Percentiles rank a stretch among this genome's conserved stretches.
Conservation (phyloP, 352 stramenopile species). For the Achlya hypogyna region DNA sequence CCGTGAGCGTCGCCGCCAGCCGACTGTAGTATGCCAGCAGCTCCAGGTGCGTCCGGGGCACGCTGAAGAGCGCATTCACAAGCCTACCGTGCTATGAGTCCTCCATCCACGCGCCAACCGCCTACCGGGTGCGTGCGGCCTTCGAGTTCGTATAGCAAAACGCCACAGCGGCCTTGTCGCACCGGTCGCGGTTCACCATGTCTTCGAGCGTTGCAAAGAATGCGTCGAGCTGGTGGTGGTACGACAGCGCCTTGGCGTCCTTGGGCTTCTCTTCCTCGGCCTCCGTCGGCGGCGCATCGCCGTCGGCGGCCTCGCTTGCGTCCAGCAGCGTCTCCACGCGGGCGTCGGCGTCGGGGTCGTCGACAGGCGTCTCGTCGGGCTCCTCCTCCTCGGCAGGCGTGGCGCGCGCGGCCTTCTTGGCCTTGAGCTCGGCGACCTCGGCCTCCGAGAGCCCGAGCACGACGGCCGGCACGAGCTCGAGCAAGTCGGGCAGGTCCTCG, state of each 20-base stretch:
- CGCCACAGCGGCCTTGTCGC: slow-evolving; percentile 92
- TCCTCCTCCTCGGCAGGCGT: slow-evolving; percentile 24
- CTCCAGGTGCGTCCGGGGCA: slow-evolving; percentile 90
- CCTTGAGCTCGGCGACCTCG: slow-evolving; percentile 77
- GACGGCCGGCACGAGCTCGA: slow-evolving; percentile 90
- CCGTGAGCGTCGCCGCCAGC: slow-evolving; percentile 88
- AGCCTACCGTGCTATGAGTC: slow-evolving; percentile 32
- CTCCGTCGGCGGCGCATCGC: background rate
- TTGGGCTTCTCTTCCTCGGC: background rate
- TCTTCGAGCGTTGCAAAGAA: slow-evolving; percentile 88
- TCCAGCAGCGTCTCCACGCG: slow-evolving; percentile 16
- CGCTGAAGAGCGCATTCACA: slow-evolving; percentile 88
- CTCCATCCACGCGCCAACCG: background rate
- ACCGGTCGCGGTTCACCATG: slow-evolving; percentile 89
- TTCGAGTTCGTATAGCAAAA: slow-evolving; percentile 97
- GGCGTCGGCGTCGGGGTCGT: slow-evolving; percentile 28
- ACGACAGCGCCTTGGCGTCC: slow-evolving; percentile 36
- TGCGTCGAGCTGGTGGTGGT: slow-evolving; percentile 92
- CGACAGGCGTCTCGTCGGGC: slow-evolving; percentile 29
- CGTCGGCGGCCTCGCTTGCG: slow-evolving; percentile 4
- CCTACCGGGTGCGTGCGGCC: slow-evolving; percentile 71
- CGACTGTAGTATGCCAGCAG: slow-evolving; percentile 93
- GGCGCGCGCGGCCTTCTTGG: slow-evolving; percentile 46
- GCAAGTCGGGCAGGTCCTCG: slow-evolving; percentile 92
- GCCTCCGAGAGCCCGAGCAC: slow-evolving; percentile 87